Base-by-base conservation (phyloP, 352 stramenopile genomes). In the Salisapilia sapeloensis region DNA sequence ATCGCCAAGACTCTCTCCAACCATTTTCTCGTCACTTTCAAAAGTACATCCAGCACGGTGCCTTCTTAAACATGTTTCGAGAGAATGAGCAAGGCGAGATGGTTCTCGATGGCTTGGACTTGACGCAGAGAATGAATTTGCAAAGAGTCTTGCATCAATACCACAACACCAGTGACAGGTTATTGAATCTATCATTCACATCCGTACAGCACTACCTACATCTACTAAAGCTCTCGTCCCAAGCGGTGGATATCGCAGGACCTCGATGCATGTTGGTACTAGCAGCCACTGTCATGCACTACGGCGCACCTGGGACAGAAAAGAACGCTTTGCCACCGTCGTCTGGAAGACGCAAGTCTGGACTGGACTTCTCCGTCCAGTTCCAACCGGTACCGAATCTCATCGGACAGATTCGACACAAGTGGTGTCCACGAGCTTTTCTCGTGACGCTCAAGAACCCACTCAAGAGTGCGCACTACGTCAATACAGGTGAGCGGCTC, bases 11-110 rank as follows among this genome's bases (percentile, higher is more conserved):
- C 38, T 90, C 74, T 35, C 48, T 83, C 29, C 59, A 67, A 40
- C 74, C 74, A 9, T 90, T 90, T 32, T 81, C 71, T 39, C 70
- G 74, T 21, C 70, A 90, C 34, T 86, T 90, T 38, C 61, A 82
- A 29, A 70, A 70, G 49, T 85, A 75, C 44, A 79, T 89, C 17
- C 52, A 72, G 34, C 78, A 78, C 21, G 72, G 67, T 31, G 65
- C 62, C 25, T 85, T 89, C 40, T 78, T 89, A 58, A 53, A 69
- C 35, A 85, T 89, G 70, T 70, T 84, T 25, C 50, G 59, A 23
- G 35, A 79, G 40, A 48, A 61, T 17, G 50, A 77, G 28, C 52
- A 75, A 4, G 52, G 66, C 7, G 30, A 46, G 12, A 45, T 81
- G 17, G 59, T 70, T 38, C 40, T 84, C 33, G 65, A 78, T 25